phyloP scores from a whole-genome alignment of 495 filamentous ascomycete species.

The Podospora anserina region DNA sequence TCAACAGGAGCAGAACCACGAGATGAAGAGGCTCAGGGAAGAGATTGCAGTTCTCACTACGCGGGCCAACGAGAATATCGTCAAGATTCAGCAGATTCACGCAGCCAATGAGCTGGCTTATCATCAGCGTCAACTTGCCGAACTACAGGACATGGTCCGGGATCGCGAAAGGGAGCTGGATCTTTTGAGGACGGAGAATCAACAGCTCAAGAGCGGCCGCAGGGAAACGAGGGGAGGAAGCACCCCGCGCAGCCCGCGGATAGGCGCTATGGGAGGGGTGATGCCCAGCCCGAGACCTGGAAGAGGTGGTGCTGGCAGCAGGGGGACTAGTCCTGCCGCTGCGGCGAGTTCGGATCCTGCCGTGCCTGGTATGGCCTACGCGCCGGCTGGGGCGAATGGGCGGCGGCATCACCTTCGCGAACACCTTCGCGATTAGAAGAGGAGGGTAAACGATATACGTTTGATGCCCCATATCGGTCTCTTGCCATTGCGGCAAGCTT shows the following conservation, averaged over 20 bases:
- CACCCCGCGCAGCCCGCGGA: constrained; percentile 47
- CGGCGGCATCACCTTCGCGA: not conserved
- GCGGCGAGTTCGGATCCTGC: constrained; percentile 22
- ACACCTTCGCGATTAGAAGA: not conserved
- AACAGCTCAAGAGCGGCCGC: constrained; percentile 46
- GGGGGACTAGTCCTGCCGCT: constrained; percentile 46
- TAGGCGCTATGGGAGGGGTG: constrained; percentile 30
- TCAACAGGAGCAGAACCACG: constrained; percentile 48
- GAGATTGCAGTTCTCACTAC: constrained; percentile 49
- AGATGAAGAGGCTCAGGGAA: constrained; percentile 48
- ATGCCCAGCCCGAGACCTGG: constrained; percentile 36
- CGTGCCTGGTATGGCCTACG: not conserved
- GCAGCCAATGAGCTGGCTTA: constrained; percentile 34
- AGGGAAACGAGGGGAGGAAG: constrained; percentile 49
- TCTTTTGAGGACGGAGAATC: constrained; percentile 36
- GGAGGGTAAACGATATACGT: too few relatives aligned
- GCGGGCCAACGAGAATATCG: constrained; percentile 51
- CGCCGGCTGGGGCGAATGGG: not conserved
- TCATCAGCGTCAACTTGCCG: constrained; percentile 38
- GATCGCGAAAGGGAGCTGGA: constrained; percentile 60
- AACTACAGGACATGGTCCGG: constrained; percentile 54
- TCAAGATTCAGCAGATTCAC: constrained; percentile 52
- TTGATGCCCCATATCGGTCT: not conserved
- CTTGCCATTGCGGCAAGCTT: not conserved
- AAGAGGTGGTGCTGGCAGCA: constrained; percentile 35